Base-by-base conservation (phyloP, 2,329 filamentous ascomycete genomes). In the Atkinsonella texensis region DNA sequence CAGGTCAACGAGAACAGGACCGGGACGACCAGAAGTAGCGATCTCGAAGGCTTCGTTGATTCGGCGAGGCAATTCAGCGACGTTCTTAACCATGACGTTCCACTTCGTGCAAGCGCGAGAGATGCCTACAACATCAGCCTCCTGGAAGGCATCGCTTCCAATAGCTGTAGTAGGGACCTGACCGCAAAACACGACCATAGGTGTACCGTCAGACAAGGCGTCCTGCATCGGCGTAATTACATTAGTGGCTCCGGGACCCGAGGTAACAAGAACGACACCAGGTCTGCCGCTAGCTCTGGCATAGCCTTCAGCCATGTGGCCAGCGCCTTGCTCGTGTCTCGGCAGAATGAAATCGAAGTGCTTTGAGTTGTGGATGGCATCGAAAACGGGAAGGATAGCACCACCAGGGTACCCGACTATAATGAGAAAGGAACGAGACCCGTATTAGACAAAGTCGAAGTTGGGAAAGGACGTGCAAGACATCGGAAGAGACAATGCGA, bases 11-110 rank as follows among this genome's bases (percentile, higher is more conserved):
- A 98, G 80, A 38, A 97, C 93, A 31, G 93, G 93, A 23, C 93
- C 93, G 13, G 93, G 93, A 47, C 93, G 82, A 54, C 93, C 93
- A 62, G 85, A 93, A 42, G 89, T 97, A 41, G 93, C 93, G 65
- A 97, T 97, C 72, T 97, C 90, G 64, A 97, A 97, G 47, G 93
- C 93, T 73, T 97, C 93, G 68, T 96, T 95, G 65, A 97, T 97
- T 58, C 91, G 81, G 62, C 87, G 82, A 48, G 93, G 93, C 52
- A 98, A 77, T 71, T 98, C 93, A 48, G 88, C 89, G 51, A 95
- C 83, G 67, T 85, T 91, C 78, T 94, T 96, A 47, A 96, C 89
- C 89, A 97, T 94, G 54, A 95, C 89, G 62, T 97, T 97, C 93
- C 93, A 98, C 75, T 97, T 97, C 60, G 90, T 96, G 77, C 90